Base-by-base conservation (phyloP, 2,329 filamentous ascomycete genomes). In the Alternaria ethzedia region DNA sequence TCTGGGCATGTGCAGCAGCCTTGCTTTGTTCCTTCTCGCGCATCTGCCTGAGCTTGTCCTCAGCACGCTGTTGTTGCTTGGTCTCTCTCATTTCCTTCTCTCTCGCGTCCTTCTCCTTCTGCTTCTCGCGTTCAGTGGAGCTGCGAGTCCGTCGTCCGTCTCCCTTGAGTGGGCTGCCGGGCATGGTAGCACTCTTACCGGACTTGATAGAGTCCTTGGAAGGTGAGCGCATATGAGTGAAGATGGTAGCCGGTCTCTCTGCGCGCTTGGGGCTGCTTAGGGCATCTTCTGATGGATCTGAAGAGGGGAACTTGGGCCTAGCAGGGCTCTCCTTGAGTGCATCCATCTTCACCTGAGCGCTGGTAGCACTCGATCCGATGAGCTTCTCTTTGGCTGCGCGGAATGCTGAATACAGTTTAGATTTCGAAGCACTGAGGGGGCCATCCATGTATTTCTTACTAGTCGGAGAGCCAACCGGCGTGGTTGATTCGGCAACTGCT, bases 341-440 rank as follows among this genome's bases (percentile, higher is more conserved):
- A 65, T 89, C 87, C 63, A 88, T 75, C 69, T 86, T 88, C 3
- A 86, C 86, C 47, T 88, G 85, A 49, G 86, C 86, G 65, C 87
- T 87, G 12, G 85, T 79, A 47, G 85, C 83, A 62, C 85, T 88
- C 65, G 86, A 95, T 70, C 91, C 96, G 17, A 91, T 93, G 66
- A 97, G 90, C 52, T 97, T 87, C 13, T 91, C 92, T 78, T 92
- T 95, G 5, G 94, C 96, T 59, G 90, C 92, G 80, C 94, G 94
- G 71, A 97, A 84, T 63, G 97, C 94, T 10, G 94, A 97, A 50
- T 95, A 96, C 51, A 98, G 85, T 77, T 94, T 96, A 75, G 92
- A 93, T 82, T 97, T 98, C 26, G 96, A 94, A 55, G 96, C 93
- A 79, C 94, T 97, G 63, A 97, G 81, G 6, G 93, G 93, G 62